Conservation (phyloP, 495 filamentous ascomycete species). For the Friedmanniomyces simplex region DNA sequence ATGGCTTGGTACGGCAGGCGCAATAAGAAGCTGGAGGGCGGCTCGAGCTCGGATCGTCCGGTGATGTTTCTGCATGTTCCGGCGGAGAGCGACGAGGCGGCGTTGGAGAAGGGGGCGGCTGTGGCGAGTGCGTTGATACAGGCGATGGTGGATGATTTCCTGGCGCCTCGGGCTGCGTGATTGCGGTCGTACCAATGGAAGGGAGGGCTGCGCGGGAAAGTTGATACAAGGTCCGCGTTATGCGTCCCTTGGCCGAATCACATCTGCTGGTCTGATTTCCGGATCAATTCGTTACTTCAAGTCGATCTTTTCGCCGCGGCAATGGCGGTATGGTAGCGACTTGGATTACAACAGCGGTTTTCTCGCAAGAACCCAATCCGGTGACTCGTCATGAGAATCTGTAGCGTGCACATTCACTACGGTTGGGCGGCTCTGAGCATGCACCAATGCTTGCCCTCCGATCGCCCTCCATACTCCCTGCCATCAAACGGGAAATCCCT, state of each 20-base stretch:
- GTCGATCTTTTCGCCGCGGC: too few species aligned
- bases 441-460: conserved; percentile 7
- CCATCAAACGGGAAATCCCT: conserved; percentile 7
- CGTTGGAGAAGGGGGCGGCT: conserved; percentile 49
- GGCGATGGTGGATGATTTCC: conserved; percentile 44
- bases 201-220: too few species aligned
- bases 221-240: too few species aligned
- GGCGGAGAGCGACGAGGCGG: conserved; percentile 42
- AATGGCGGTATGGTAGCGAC: too few species aligned
- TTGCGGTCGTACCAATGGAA: not conserved
- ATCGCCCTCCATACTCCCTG: conserved; percentile 14
- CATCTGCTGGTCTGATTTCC: too few species aligned
- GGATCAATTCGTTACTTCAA: too few species aligned
- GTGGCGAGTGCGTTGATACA: conserved; percentile 60
- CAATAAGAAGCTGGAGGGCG: conserved; percentile 35
- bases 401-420: not conserved
- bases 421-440: conserved; percentile 4
- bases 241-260: not conserved
- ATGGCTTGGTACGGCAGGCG: conserved; percentile 42
- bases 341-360: too few species aligned
- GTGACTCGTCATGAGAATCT: too few species aligned
- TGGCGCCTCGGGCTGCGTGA: not conserved
- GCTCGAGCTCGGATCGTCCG: conserved; percentile 32
- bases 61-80: conserved; percentile 78
- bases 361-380: too few species aligned